phyloP scores from a whole-genome alignment of 2,329 filamentous ascomycete genomes.

The Emergomyces africanus region DNA sequence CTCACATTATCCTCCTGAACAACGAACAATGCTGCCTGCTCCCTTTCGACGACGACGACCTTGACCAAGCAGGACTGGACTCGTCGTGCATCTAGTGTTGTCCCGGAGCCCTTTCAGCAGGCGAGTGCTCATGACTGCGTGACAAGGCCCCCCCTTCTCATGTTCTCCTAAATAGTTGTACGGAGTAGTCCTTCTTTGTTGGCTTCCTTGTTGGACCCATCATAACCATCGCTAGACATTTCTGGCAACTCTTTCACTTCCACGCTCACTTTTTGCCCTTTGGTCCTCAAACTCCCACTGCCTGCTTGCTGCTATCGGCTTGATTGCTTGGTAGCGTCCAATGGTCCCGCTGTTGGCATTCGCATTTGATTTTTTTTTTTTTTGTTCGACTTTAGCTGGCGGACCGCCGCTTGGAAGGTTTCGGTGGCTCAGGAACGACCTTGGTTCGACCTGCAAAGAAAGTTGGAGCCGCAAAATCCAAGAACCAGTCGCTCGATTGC shows the following conservation, averaged over 20 bases:
- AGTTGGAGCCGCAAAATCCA: background rate
- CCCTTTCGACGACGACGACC: background rate
- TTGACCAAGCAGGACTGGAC: background rate
- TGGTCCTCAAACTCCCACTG: background rate
- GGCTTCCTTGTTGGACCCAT: background rate
- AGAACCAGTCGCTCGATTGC: background rate
- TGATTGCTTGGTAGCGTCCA: background rate
- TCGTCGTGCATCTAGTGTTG: background rate
- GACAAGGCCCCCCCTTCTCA: background rate
- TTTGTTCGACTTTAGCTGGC: background rate
- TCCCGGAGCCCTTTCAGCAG: background rate
- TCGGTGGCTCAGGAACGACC: constrained; percentile 1
- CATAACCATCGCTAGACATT: background rate
- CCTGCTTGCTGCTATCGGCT: background rate
- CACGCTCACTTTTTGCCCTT: background rate
- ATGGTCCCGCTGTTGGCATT: background rate
- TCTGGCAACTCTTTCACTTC: background rate
- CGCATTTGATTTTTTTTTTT: background rate
- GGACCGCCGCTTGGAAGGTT: background rate
- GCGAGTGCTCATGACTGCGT: background rate
- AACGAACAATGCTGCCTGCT: background rate
- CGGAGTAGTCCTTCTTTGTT: background rate
- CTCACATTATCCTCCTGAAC: background rate
- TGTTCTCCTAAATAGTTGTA: background rate
- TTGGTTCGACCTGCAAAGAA: background rate